Evolutionary conservation across 495 filamentous ascomycete genomes (phyloP), one percentile per base, ranked within the genome.

Genomic region (Bombardia bombarda): DNA sequence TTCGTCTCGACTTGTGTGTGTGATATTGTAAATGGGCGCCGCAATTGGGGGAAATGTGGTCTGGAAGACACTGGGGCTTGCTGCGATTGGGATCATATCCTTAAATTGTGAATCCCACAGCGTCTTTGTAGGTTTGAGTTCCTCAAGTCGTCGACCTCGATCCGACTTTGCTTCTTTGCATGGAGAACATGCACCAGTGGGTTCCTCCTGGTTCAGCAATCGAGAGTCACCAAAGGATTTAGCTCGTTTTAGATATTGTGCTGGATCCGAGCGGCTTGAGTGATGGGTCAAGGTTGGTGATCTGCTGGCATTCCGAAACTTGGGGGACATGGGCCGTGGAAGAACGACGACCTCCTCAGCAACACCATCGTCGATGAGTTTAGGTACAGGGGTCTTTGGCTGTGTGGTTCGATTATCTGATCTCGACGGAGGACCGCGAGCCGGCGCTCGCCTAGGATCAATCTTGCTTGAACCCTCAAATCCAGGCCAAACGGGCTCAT

Each of bases 21-120:
- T 7, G 32, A 33, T 17, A 6, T 7, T 33, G 32, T 14, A 28
- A 28, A 14, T 33, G 16, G 16, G 19, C 17, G 28, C 30, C 39
- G 40, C 32, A 35, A 45, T 38, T n/a, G 26, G 26, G 9, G 35
- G 26, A 43, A 43, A 43, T 1, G 34, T 32, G 2, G 39, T 40
- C 18, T 43, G 18, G 40, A 59, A 54, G 6, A 61, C 39, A 41
- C 56, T 63, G 19, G 60, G 56, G 38, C 58, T 61, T 9, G 49
- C 56, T 0, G 33, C 51, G 19, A 63, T 61, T 3, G 49, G 50
- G 17, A 63, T 60, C 32, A 31, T 31, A 12, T 43, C 17, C 13
- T 38, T 35, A 13, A 34, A 35, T 5, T 18, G 25, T 2, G 21
- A 36, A 21, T 8, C 14, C n/a, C 13, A 25, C 18, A 34, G 17